Conservation (phyloP, 2,329 filamentous ascomycete species). For the Penicillium brasilianum region DNA sequence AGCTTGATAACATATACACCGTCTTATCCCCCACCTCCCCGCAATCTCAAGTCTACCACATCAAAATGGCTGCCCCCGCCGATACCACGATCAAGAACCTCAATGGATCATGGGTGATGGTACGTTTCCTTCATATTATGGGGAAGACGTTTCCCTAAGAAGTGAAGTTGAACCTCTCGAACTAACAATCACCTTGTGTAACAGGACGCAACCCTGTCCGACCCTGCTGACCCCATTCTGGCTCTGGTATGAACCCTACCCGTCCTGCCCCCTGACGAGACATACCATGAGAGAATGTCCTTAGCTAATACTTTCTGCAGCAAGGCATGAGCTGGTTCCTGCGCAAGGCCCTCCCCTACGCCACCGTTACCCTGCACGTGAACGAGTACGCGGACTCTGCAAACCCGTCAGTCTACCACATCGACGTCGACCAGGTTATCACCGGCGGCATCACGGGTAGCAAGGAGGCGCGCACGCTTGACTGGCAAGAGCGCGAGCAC, state of each 20-base stretch:
- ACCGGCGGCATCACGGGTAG: conserved; percentile 74
- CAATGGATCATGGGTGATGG: conserved; percentile 72
- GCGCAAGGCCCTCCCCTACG: conserved; percentile 72
- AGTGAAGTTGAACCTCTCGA: background rate
- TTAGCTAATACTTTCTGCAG: conserved; percentile 30
- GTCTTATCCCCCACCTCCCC: conserved; percentile 27
- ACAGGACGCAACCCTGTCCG: conserved; percentile 77
- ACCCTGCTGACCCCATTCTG: conserved; percentile 70
- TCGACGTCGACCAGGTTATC: conserved; percentile 73
- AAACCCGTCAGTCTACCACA: conserved; percentile 58
- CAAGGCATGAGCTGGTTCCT: conserved; percentile 74
- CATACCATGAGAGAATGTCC: too few relatives aligned
- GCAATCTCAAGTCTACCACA: conserved; percentile 24
- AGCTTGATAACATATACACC: conserved; percentile 1
- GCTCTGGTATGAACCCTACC: conserved; percentile 53
- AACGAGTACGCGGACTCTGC: conserved; percentile 57
- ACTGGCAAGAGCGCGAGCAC: conserved; percentile 68
- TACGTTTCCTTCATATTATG: conserved; percentile 55
- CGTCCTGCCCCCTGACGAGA: background rate
- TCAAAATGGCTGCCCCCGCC: conserved; percentile 72
- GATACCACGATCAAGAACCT: conserved; percentile 70
- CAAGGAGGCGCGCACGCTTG: conserved; percentile 61
- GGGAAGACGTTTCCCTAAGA: too few relatives aligned
- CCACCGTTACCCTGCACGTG: conserved; percentile 70
- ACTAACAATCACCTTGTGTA: conserved; percentile 8